Conservation (phyloP, 208 protist genomes). For the Borovskyia barvae region DNA sequence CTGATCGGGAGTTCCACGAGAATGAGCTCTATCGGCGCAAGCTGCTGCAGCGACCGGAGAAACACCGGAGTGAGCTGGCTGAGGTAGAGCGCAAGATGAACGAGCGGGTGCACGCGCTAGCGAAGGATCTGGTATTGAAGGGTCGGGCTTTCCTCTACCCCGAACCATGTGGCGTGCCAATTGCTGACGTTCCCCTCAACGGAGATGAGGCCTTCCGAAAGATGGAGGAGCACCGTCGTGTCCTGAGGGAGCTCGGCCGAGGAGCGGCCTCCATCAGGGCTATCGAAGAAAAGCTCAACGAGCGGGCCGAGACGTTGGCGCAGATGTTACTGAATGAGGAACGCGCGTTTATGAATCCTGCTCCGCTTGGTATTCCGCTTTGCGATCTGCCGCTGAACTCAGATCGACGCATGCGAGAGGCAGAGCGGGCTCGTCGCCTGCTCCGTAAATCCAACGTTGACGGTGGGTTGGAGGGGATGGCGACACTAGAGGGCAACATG, state of each 20-base stretch:
- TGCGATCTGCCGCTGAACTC: conserved; percentile 60
- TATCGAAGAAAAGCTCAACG: conserved; percentile 61
- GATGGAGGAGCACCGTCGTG: conserved; percentile 66
- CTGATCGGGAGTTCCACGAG: conserved; percentile 63
- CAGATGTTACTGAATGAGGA: conserved; percentile 46
- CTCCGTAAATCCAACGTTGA: conserved; percentile 37
- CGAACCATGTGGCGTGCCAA: conserved; percentile 68
- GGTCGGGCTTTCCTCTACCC: conserved; percentile 61
- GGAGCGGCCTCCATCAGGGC: conserved; percentile 30
- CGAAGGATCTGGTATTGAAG: conserved; percentile 63
- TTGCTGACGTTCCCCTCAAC: conserved; percentile 64
- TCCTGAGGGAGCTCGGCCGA: conserved; percentile 46
- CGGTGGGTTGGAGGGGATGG: conserved; percentile 27
- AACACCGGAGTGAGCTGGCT: conserved; percentile 25
- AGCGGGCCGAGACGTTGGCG: conserved; percentile 51
- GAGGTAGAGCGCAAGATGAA: conserved; percentile 68
- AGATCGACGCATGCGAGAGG: conserved; percentile 56
- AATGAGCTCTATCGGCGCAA: conserved; percentile 55
- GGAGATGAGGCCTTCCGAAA: conserved; percentile 65
- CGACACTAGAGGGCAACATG: conserved; percentile 60
- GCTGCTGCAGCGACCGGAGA: conserved; percentile 28
- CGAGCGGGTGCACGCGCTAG: conserved; percentile 56
- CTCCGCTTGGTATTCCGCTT: conserved; percentile 63
- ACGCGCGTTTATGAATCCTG: conserved; percentile 68
- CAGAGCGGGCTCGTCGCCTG: conserved; percentile 57